Percentiles rank a stretch among this genome's conserved stretches.
These are phyloP conservation scores for Thymus quinquecostatus DNA, from an alignment of 257 asterid species.

Conservation along the genomic window DNA sequence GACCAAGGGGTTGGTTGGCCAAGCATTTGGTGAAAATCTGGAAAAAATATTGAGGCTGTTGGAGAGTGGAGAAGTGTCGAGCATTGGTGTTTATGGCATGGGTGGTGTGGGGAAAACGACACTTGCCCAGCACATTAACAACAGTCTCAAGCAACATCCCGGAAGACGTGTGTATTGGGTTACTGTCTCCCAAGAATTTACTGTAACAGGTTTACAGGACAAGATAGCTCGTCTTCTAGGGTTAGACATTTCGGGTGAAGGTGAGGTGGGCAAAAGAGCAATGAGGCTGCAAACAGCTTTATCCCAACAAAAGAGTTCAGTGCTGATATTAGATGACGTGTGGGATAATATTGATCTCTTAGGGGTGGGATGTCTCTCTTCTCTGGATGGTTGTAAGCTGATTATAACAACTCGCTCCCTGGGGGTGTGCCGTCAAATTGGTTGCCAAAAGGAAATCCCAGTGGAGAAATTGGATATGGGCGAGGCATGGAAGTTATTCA, in stretches of 20 bases:
- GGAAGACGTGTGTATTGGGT: too few species aligned
- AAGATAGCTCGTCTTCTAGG: slow-evolving; percentile 4
- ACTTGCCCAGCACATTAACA: too few species aligned
- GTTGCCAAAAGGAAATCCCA: neutral
- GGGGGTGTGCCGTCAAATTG: neutral
- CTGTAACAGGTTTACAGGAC: neutral
- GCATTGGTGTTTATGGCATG: too few species aligned
- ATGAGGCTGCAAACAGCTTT: neutral
- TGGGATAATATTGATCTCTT: slow-evolving; percentile 1
- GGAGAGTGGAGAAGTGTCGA: too few species aligned
- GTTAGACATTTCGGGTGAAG: neutral
- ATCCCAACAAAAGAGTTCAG: too few species aligned
- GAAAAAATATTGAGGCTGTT: too few species aligned
- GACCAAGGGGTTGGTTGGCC: too few species aligned
- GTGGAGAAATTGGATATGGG: neutral
- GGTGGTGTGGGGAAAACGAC: too few species aligned
- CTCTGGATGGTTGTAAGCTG: neutral
- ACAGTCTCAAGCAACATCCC: too few species aligned
- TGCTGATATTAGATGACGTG: slow-evolving; percentile 22
- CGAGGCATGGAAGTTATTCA: too few species aligned
- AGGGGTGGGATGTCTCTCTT: slow-evolving; percentile 13
- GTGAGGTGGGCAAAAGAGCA: neutral
- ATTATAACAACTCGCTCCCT: neutral
- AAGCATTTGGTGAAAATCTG: too few species aligned
- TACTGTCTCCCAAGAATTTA: too few species aligned